Conservation (phyloP, 495 filamentous ascomycete genomes). For the Parmelia sp. region DNA sequence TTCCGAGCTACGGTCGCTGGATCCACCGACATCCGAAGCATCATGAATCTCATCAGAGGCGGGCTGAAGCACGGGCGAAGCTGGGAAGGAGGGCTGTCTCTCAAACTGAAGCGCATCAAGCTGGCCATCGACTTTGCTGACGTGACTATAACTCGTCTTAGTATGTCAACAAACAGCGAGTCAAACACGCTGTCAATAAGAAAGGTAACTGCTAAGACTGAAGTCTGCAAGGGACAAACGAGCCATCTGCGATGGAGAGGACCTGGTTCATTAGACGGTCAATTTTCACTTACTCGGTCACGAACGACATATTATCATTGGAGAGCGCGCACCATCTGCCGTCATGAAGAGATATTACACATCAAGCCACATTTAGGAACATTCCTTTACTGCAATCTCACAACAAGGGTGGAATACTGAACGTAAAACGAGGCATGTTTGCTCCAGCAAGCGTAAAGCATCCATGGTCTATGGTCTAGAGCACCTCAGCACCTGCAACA, state of each 20-base stretch:
- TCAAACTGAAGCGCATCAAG: conserved; percentile 66
- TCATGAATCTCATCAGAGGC: conserved; percentile 21
- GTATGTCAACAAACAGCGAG: neutral
- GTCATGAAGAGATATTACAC: neutral
- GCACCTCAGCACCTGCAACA: no score
- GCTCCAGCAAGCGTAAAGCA: no score
- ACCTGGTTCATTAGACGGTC: neutral
- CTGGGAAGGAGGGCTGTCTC: conserved; percentile 19
- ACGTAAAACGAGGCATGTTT: no score
- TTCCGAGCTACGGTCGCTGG: neutral
- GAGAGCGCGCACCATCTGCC: neutral
- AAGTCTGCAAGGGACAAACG: neutral
- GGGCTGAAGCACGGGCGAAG: conserved; percentile 22
- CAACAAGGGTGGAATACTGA: neutral
- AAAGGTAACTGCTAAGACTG: neutral
- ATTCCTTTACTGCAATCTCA: neutral
- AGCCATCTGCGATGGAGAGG: neutral
- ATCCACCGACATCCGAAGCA: neutral
- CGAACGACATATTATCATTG: conserved; percentile 51
- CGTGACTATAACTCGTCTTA: conserved; percentile 51
- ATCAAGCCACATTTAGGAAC: neutral
- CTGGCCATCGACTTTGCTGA: conserved; percentile 68
- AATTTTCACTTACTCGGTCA: conserved; percentile 53
- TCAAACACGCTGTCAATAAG: neutral
- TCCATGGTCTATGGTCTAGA: no score